Base-by-base conservation (phyloP, 306 rosid species). In the Abrus precatorius region DNA sequence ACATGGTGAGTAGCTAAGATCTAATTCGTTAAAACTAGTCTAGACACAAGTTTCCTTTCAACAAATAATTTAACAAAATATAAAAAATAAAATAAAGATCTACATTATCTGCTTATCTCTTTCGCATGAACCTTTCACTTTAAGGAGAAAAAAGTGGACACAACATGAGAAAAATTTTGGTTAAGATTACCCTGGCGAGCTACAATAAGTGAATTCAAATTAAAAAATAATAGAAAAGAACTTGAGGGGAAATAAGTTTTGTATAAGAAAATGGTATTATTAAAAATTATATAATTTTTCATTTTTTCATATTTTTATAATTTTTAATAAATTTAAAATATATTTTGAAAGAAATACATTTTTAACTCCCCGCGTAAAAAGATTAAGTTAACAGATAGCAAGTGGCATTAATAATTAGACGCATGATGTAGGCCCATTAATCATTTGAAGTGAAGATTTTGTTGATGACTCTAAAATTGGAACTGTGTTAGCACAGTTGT, bases 381-480 rank as follows among this genome's bases (percentile, higher is more conserved):
- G 75, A 69, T 76, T 45, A 79, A 75, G 74, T 63, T 78, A 71
- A 70, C 20, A 20, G 20, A 20, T 68, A 83, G 79, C 41, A 82
- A 72, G 70, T 50, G 80, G 14, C 71, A 54, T 79, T 28, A 74
- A 83, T 67, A 83, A 84, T 80, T 72, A 52, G 86, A 68, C 59
- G 59, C 33, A 80, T 78, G 44, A 69, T 68, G 90, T 85, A 82
- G 89, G 88, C n/a, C 91, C 93, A 3, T 82, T 89, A 79, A 91
- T 93, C 93, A 93, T 90, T 90, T 88, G 89, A 89, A 90, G 88
- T 90, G 89, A 80, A 77, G 88, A 89, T 85, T 85, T 55, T 38
- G 70, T 81, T 81, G 77, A 75, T 67, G 52, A 70, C 60, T 69
- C 28, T 79, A 66, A 6, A 77, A 79, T 60, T 75, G 80, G 48